phyloP scores from a whole-genome alignment of 768 basidiomycete species.

The Lyophyllum shimeji region DNA sequence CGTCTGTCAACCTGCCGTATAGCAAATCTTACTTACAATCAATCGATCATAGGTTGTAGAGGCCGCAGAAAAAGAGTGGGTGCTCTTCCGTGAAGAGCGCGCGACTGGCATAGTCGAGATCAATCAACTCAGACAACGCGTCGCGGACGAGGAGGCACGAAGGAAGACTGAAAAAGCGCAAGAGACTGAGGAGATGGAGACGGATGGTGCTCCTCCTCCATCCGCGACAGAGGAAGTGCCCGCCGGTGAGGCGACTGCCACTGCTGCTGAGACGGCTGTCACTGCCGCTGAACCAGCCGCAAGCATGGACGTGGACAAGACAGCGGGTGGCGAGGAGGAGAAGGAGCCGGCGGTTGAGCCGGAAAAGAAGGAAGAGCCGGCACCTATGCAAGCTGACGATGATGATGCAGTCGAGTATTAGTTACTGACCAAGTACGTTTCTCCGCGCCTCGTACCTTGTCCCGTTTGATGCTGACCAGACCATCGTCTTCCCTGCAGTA shows the following conservation, averaged over 20 bases:
- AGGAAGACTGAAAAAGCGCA: slow-evolving; percentile 35
- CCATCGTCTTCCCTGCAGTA: slow-evolving; percentile 6
- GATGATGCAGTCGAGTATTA: slow-evolving; percentile 85
- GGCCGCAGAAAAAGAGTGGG: slow-evolving; percentile 70
- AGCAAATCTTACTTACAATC: slow-evolving; percentile 1
- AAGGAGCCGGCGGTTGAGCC: slow-evolving; percentile 36
- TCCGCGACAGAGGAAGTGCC: slow-evolving; percentile 11
- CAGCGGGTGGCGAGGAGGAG: slow-evolving; percentile 26
- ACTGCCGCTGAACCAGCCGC: slow-evolving; percentile 17
- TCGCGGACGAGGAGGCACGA: slow-evolving; percentile 62
- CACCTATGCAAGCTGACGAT: slow-evolving; percentile 63
- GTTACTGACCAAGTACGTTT: slow-evolving; percentile 22
- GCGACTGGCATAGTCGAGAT: slow-evolving; percentile 60
- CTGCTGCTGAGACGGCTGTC: background rate
- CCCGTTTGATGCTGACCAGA: background rate
- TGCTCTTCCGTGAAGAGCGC: slow-evolving; percentile 61
- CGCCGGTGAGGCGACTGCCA: background rate
- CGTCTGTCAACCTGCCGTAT: slow-evolving; percentile 11
- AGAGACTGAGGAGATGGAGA: slow-evolving; percentile 40
- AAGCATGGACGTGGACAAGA: slow-evolving; percentile 41
- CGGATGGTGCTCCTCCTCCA: slow-evolving; percentile 22
- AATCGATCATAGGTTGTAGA: slow-evolving; percentile 47
- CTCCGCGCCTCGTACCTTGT: background rate
- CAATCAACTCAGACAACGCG: slow-evolving; percentile 56
- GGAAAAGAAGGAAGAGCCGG: slow-evolving; percentile 54